These are phyloP conservation scores for Candida caryicola DNA, from an alignment of 805 yeast genomes.

Conservation along the genomic window DNA sequence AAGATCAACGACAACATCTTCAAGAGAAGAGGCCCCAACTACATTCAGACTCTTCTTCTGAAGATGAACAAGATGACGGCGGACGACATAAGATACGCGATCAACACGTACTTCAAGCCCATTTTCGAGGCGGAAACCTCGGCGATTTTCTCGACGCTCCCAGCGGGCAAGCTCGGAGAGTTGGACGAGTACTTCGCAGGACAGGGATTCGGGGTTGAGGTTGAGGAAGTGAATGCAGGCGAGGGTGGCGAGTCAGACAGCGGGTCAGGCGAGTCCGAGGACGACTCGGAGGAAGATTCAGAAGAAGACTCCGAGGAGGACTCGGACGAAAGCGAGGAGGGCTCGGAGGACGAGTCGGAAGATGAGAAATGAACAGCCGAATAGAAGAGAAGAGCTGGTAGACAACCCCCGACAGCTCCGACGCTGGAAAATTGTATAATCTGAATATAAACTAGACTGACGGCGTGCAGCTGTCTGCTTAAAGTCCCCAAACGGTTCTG, in stretches of 20 bases:
- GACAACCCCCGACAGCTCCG: not conserved
- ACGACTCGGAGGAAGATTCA: conserved; percentile 16
- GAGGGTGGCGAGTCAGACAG: conserved; percentile 11
- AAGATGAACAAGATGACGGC: conserved; percentile 51
- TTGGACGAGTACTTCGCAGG: conserved; percentile 46
- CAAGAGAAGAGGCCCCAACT: conserved; percentile 68
- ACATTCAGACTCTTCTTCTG: conserved; percentile 50
- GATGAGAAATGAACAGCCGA: no score
- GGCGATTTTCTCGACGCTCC: conserved; percentile 66
- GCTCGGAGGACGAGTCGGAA: conserved; percentile 3
- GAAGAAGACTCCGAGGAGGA: conserved; percentile 28
- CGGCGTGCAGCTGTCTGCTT: no score
- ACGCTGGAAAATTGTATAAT: no score
- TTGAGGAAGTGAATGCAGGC: conserved; percentile 51
- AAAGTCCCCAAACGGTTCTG: no score
- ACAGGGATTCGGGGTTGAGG: conserved; percentile 58
- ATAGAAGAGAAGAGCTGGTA: not conserved
- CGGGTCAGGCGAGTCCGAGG: conserved; percentile 8
- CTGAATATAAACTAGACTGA: no score
- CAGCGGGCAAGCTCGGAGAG: conserved; percentile 56
- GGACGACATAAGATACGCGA: conserved; percentile 47
- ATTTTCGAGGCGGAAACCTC: conserved; percentile 59
- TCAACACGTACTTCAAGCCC: conserved; percentile 60
- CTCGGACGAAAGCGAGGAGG: conserved; percentile 8
- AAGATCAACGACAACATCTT: conserved; percentile 67